These are phyloP conservation scores for Plasmodium berghei DNA, from an alignment of 169 alveolate genomes.

Conservation along the genomic window DNA sequence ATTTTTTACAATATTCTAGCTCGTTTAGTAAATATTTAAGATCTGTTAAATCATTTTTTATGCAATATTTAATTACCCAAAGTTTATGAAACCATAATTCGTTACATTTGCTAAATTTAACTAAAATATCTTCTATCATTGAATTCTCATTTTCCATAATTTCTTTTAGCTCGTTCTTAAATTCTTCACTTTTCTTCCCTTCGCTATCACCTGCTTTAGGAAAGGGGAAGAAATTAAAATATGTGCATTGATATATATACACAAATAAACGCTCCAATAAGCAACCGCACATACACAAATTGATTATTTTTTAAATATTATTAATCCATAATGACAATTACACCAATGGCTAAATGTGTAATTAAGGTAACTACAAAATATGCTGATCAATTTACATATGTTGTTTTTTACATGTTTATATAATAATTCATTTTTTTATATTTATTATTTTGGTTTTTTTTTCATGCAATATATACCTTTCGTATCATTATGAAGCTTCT, in stretches of 20 bases:
- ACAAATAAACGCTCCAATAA: too few species aligned
- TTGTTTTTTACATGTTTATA: not conserved
- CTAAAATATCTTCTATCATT: constrained; percentile 59
- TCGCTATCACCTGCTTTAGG: constrained; percentile 8
- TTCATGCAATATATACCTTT: constrained; percentile 11
- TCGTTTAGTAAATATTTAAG: constrained; percentile 33
- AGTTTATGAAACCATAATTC: constrained; percentile 75
- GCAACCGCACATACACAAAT: too few species aligned
- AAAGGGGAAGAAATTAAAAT: not conserved
- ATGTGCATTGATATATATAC: too few species aligned
- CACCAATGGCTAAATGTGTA: too few species aligned
- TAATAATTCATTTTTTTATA: constrained; percentile 2
- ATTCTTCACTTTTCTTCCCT: not conserved
- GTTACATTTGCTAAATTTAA: constrained; percentile 44
- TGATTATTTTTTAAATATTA: too few species aligned
- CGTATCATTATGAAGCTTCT: not conserved
- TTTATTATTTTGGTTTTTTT: not conserved
- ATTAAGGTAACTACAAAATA: too few species aligned
- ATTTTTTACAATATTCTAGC: constrained; percentile 48
- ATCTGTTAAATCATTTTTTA: constrained; percentile 39
- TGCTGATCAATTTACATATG: not conserved
- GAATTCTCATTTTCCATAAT: constrained; percentile 47
- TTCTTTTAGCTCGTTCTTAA: constrained; percentile 18
- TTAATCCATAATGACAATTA: too few species aligned
- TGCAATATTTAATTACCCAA: constrained; percentile 44